Evolutionary conservation across 192 early-diverging fungal genomes (phyloP).

Genomic region (Cladochytrium replicatum): DNA sequence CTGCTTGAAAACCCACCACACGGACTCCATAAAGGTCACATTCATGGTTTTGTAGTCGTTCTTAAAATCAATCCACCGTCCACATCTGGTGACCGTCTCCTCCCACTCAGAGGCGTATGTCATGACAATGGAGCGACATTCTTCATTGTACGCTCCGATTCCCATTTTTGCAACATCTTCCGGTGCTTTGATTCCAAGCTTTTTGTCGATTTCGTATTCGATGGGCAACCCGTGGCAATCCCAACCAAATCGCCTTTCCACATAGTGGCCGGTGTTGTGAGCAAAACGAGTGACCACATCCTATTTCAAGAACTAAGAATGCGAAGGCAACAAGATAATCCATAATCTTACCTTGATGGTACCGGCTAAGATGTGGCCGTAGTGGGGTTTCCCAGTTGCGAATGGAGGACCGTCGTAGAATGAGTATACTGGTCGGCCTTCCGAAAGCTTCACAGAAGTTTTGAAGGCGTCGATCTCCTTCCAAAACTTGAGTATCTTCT

Average conservation of each 20-base stretch:
- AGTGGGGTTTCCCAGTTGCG: conserved; percentile 95
- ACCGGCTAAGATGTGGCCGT: conserved; percentile 96
- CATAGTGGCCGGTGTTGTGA: conserved; percentile 87
- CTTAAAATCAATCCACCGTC: conserved; percentile 99
- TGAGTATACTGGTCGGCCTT: conserved; percentile 74
- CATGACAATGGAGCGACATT: conserved; percentile 97
- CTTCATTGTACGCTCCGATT: conserved; percentile 93
- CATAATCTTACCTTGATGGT: conserved; percentile 86
- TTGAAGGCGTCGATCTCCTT: conserved; percentile 95
- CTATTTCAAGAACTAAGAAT: conserved; percentile 20
- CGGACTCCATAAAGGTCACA: conserved; percentile 93
- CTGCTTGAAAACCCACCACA: conserved; percentile 99
- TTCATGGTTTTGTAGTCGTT: conserved; percentile 99
- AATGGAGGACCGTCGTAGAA: conserved; percentile 99
- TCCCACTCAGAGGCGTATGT: conserved; percentile 87
- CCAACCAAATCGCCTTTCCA: conserved; percentile 97
- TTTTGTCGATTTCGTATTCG: conserved; percentile 96
- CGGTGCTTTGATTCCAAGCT: conserved; percentile 71
- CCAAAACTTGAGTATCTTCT: conserved; percentile 90
- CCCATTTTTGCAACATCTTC: conserved; percentile 88
- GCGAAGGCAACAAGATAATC: neutral
- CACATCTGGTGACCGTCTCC: conserved; percentile 85
- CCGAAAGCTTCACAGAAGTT: conserved; percentile 79
- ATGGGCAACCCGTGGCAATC: conserved; percentile 90
- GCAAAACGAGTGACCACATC: conserved; percentile 97